A percentile compares a stretch with the other conserved stretches of the same genome.
Conservation (phyloP, 1,284 basidiomycete genomes). For the Ceratobasidium sp. region DNA sequence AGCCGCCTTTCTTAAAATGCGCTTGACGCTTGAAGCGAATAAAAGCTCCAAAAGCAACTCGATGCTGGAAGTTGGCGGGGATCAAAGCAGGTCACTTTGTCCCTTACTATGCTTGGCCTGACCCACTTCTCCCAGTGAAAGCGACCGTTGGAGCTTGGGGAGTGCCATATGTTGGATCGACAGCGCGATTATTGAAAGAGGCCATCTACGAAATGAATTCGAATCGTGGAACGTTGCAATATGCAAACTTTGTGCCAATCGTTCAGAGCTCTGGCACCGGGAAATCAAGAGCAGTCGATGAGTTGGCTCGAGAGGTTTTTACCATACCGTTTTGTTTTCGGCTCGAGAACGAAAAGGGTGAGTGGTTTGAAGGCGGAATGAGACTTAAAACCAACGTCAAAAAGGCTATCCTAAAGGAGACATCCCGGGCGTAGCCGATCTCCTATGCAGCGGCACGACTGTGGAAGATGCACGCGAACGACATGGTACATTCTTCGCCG, state of each 20-base stretch:
- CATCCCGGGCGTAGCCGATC: too few species aligned
- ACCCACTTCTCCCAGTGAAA: neutral
- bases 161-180: neutral
- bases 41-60: neutral
- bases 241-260: constrained; percentile 1
- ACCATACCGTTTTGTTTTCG: neutral
- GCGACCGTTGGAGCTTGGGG: neutral
- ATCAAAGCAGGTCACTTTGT: neutral
- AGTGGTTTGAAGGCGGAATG: too few species aligned
- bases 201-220: neutral
- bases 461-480: too few species aligned
- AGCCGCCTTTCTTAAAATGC: neutral
- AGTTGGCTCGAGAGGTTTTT: neutral
- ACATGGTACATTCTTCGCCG: too few species aligned
- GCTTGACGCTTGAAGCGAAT: neutral
- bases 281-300: neutral
- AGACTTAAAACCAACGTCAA: too few species aligned
- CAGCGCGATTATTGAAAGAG: neutral
- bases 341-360: too few species aligned
- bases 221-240: neutral
- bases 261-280: constrained; percentile 16
- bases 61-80: neutral
- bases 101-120: too few species aligned
- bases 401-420: too few species aligned
- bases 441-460: too few species aligned